phyloP scores from a whole-genome alignment of 768 basidiomycete species.

The Lentinula raphanica region DNA sequence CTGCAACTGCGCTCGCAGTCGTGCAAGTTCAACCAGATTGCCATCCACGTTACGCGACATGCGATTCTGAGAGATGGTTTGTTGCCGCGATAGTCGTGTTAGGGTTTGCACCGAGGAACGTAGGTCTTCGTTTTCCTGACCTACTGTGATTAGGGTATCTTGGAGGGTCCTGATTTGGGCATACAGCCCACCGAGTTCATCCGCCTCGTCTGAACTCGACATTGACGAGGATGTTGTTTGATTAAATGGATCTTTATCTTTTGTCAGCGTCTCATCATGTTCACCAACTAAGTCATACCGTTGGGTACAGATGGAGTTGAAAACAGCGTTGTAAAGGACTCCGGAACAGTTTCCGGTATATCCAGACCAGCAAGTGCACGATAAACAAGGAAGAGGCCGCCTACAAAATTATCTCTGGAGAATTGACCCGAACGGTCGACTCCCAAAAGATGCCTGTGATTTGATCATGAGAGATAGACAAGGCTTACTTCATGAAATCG shows the following conservation, averaged over 20 bases:
- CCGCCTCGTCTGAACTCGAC: not conserved
- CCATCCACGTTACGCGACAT: not conserved
- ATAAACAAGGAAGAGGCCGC: constrained; percentile 9
- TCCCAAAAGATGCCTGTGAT: constrained; percentile 4
- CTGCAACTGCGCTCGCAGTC: not conserved
- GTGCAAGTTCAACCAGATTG: not conserved
- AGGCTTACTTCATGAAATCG: not conserved
- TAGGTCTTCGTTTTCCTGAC: constrained; percentile 6
- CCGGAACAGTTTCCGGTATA: constrained; percentile 5
- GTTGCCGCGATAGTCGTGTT: not conserved
- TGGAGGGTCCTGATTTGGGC: constrained; percentile 3
- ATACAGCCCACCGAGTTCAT: constrained; percentile 2
- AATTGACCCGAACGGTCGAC: not conserved
- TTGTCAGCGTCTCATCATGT: not conserved
- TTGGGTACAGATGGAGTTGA: not conserved
- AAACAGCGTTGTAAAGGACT: not conserved
- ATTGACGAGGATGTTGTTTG: not conserved
- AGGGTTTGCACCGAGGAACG: constrained; percentile 6
- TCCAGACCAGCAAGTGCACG: constrained; percentile 7
- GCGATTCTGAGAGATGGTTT: not conserved
- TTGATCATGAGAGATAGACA: not conserved
- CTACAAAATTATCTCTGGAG: constrained; percentile 7
- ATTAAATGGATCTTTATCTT: not conserved
- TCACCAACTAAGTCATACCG: not conserved
- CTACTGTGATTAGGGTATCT: not conserved